Evolutionary conservation across 2,329 filamentous ascomycete species (phyloP).

Genomic region (Sporothrix brunneoviolacea): DNA sequence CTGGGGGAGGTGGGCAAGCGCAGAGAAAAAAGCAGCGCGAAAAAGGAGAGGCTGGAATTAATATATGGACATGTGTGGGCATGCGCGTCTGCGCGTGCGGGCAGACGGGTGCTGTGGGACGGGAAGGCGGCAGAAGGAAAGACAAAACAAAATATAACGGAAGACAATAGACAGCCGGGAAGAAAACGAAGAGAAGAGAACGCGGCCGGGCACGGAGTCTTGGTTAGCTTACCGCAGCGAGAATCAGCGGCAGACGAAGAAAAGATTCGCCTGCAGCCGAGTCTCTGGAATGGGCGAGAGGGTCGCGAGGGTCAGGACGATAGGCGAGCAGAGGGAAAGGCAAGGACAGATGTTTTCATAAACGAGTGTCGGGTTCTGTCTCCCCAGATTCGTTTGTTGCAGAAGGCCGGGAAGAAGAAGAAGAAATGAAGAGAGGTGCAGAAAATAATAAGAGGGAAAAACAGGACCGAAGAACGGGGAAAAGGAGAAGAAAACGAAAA

Average conservation of each 20-base stretch:
- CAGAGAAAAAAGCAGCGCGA: neutral
- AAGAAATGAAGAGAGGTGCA: neutral
- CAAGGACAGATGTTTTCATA: neutral
- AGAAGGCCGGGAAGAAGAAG: neutral
- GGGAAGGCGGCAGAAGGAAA: constrained; percentile 4
- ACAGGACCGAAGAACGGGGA: neutral
- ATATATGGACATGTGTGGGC: neutral
- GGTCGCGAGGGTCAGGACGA: neutral
- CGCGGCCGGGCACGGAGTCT: neutral
- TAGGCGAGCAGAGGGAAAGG: neutral
- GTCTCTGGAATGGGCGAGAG: constrained; percentile 12
- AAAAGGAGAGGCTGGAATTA: neutral
- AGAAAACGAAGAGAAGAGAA: neutral
- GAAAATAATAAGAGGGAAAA: no score
- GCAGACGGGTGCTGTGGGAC: constrained; percentile 1
- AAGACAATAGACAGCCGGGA: neutral
- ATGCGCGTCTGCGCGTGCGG: constrained; percentile 6
- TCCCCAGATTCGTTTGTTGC: neutral
- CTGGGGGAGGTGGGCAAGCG: neutral
- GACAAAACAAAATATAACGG: neutral
- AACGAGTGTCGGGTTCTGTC: neutral
- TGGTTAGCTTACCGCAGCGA: constrained; percentile 15
- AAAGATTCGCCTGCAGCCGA: constrained; percentile 16
- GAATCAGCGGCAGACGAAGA: constrained; percentile 20
- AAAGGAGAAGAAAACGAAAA: neutral